Conservation (phyloP, 768 basidiomycete genomes). For the Macrolepiota fuliginosa region DNA sequence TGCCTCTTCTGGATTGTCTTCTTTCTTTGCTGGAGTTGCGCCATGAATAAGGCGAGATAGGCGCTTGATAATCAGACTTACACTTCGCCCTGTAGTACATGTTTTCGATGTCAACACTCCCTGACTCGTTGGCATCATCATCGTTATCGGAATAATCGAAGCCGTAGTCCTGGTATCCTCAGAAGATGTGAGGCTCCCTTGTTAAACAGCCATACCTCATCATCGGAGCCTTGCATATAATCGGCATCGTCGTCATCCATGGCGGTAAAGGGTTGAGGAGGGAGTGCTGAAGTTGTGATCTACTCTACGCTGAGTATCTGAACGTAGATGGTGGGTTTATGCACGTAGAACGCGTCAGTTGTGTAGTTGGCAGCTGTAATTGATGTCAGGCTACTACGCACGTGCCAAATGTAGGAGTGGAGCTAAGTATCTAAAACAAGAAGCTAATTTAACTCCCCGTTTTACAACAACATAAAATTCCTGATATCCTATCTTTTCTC, state of each 20-base stretch:
- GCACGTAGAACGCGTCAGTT: neutral
- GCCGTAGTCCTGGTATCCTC: conserved; percentile 71
- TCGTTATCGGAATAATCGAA: conserved; percentile 96
- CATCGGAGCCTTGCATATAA: conserved; percentile 89
- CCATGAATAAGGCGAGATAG: conserved; percentile 2
- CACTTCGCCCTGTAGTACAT: conserved; percentile 98
- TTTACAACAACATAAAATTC: too few relatives aligned
- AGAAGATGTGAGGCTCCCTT: conserved; percentile 5
- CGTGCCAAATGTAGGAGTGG: neutral
- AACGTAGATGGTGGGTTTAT: neutral
- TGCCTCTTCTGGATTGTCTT: conserved; percentile 90
- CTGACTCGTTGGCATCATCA: conserved; percentile 77
- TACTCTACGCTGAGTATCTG: neutral
- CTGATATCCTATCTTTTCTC: too few relatives aligned
- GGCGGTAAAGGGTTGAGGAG: conserved; percentile 10
- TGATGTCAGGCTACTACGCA: neutral
- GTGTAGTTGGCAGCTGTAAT: neutral
- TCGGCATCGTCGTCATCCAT: conserved; percentile 96
- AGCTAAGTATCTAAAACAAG: too few relatives aligned
- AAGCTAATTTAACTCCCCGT: too few relatives aligned
- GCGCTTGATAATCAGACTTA: conserved; percentile 33
- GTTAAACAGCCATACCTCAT: conserved; percentile 52
- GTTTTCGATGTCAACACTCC: conserved; percentile 91
- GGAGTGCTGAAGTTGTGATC: neutral
- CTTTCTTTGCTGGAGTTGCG: conserved; percentile 73